These are phyloP conservation scores for Polyporus tsugae DNA, from an alignment of 1,284 basidiomycete genomes.

Conservation along the genomic window DNA sequence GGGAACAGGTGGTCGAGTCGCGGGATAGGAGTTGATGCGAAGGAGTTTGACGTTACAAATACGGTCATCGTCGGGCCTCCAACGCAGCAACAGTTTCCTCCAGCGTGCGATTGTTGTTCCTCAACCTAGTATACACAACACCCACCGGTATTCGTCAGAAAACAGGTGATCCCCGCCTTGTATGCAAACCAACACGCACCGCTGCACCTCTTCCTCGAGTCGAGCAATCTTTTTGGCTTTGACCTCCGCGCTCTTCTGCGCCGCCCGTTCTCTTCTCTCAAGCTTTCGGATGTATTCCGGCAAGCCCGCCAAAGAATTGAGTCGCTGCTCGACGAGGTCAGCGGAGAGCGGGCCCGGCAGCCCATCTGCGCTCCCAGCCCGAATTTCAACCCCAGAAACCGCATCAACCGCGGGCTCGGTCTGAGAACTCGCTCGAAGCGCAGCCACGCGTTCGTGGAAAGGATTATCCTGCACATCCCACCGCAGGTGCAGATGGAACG, in stretches of 20 bases:
- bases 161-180: slow-evolving; percentile 16
- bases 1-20: neutral
- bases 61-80: slow-evolving; percentile 20
- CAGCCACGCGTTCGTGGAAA: slow-evolving; percentile 26
- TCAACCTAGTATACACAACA: slow-evolving; percentile 14
- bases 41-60: neutral
- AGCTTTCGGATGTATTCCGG: slow-evolving; percentile 50
- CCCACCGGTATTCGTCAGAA: slow-evolving; percentile 19
- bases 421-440: slow-evolving; percentile 16
- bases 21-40: neutral
- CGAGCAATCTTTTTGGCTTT: slow-evolving; percentile 49
- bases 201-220: slow-evolving; percentile 45
- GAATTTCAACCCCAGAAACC: neutral
- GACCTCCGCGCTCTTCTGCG: slow-evolving; percentile 46
- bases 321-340: slow-evolving; percentile 29
- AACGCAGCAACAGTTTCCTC: slow-evolving; percentile 32
- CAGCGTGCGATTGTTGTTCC: slow-evolving; percentile 29
- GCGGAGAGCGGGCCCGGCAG: slow-evolving; percentile 23
- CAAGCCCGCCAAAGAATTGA: slow-evolving; percentile 30
- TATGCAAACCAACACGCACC: slow-evolving; percentile 32
- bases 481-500: neutral
- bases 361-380: slow-evolving; percentile 15
- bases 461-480: slow-evolving; percentile 32
- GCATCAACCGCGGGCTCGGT: slow-evolving; percentile 16
- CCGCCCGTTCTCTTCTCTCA: slow-evolving; percentile 48